phyloP scores from a whole-genome alignment of 805 yeast genomes.

The Schizosaccharomyces lindneri region DNA sequence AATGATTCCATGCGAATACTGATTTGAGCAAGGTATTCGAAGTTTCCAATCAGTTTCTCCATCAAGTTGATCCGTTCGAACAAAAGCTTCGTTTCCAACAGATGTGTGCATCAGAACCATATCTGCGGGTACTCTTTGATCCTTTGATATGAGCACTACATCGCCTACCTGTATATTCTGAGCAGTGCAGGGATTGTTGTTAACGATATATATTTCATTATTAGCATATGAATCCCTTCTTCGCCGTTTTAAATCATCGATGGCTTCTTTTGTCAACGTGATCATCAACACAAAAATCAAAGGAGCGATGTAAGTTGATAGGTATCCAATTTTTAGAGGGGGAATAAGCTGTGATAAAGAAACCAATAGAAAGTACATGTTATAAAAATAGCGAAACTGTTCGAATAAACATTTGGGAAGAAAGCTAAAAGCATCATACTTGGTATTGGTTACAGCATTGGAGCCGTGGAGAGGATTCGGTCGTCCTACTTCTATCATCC shows the following conservation, averaged over 20 bases:
- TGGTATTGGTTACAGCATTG: constrained; percentile 52
- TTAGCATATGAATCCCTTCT: constrained; percentile 78
- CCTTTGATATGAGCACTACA: constrained; percentile 51
- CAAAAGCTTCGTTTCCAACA: constrained; percentile 60
- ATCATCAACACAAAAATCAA: constrained; percentile 75
- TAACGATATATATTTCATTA: constrained; percentile 52
- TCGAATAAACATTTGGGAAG: constrained; percentile 75
- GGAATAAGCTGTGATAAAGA: constrained; percentile 87
- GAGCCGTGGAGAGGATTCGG: background rate
- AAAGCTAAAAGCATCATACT: constrained; percentile 69
- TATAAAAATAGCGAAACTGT: constrained; percentile 86
- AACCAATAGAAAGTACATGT: constrained; percentile 70
- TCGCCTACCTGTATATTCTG: constrained; percentile 67
- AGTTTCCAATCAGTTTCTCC: constrained; percentile 99
- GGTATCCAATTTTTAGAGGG: constrained; percentile 70
- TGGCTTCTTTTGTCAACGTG: constrained; percentile 87
- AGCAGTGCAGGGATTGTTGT: constrained; percentile 16
- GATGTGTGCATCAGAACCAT: constrained; percentile 66
- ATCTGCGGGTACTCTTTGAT: constrained; percentile 82
- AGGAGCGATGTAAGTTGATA: constrained; percentile 83
- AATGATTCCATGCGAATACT: constrained; percentile 27
- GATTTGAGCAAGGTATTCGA: constrained; percentile 58
- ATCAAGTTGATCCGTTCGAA: constrained; percentile 90
- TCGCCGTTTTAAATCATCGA: constrained; percentile 77
- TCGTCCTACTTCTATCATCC: background rate